Percentiles rank a stretch among this genome's conserved stretches.
These are phyloP conservation scores for Suhomyces sp. DNA, from an alignment of 805 yeast genomes.

Conservation along the genomic window DNA sequence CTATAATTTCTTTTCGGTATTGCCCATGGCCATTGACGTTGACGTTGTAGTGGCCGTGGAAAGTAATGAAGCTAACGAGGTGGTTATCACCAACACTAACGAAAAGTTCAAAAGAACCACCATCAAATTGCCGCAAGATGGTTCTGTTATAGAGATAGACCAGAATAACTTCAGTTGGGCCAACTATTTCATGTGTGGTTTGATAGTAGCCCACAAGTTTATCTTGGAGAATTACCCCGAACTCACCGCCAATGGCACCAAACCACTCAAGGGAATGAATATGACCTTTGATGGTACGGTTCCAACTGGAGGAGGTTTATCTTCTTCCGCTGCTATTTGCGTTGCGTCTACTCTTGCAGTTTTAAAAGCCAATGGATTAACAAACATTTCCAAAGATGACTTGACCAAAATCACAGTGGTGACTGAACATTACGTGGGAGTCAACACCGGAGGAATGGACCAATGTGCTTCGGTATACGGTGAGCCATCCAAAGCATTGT, in stretches of 20 bases:
- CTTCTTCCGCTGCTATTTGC: constrained; percentile 72
- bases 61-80: constrained; percentile 16
- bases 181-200: constrained; percentile 68
- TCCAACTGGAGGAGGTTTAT: constrained; percentile 71
- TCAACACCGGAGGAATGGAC: constrained; percentile 79
- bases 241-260: constrained; percentile 15
- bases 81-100: constrained; percentile 35
- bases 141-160: constrained; percentile 47
- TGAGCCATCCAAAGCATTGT: constrained; percentile 53
- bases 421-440: constrained; percentile 71
- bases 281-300: constrained; percentile 61
- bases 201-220: constrained; percentile 56
- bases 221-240: constrained; percentile 35
- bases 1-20: constrained; percentile 62
- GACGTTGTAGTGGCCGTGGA: constrained; percentile 59
- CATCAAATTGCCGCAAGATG: constrained; percentile 41
- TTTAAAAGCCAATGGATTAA: constrained; percentile 51
- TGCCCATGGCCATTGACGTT: constrained; percentile 71
- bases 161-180: constrained; percentile 55
- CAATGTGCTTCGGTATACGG: constrained; percentile 73
- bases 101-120: constrained; percentile 32
- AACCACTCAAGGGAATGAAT: constrained; percentile 46
- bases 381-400: constrained; percentile 45
- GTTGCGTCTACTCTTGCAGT: constrained; percentile 61
- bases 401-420: constrained; percentile 61